phyloP scores from a whole-genome alignment of 2,329 filamentous ascomycete genomes.

The Aspergillus aculeatus region DNA sequence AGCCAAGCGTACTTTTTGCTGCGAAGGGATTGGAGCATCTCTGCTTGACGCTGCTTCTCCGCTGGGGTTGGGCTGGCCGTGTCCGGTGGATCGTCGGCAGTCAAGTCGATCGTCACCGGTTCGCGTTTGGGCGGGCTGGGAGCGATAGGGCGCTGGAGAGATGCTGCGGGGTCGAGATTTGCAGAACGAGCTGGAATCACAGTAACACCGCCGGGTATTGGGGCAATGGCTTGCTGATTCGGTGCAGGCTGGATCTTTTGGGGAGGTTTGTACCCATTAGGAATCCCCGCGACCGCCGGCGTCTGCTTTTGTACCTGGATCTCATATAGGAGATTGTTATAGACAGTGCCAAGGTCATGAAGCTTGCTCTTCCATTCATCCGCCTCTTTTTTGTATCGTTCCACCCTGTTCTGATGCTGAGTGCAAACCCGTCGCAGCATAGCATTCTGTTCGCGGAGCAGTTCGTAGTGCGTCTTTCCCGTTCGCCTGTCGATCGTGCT shows the following conservation, averaged over 20 bases:
- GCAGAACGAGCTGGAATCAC: not conserved
- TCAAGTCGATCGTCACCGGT: slow-evolving; percentile 23
- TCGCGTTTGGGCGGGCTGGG: not conserved
- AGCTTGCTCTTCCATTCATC: slow-evolving; percentile 26
- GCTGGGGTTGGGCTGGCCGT: slow-evolving; percentile 2
- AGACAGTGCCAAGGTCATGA: slow-evolving; percentile 20
- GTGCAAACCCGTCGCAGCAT: slow-evolving; percentile 26
- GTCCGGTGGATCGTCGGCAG: slow-evolving; percentile 7
- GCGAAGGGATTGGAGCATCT: slow-evolving; percentile 27
- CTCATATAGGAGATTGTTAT: slow-evolving; percentile 28
- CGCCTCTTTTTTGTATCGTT: slow-evolving; percentile 28
- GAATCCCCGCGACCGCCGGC: slow-evolving; percentile 18
- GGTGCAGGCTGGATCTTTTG: slow-evolving; percentile 1
- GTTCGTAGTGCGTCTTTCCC: slow-evolving; percentile 26
- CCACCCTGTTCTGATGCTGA: slow-evolving; percentile 24
- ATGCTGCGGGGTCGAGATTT: not conserved
- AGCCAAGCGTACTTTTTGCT: slow-evolving; percentile 36
- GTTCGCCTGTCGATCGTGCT: slow-evolving; percentile 25
- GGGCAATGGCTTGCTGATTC: not conserved
- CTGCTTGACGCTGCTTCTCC: slow-evolving; percentile 12
- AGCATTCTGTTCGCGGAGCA: slow-evolving; percentile 22
- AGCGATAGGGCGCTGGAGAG: not conserved
- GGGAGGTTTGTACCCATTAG: slow-evolving; percentile 21
- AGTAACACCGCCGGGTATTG: not conserved
- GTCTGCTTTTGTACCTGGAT: slow-evolving; percentile 20